A percentile compares a stretch with the other conserved stretches of the same genome.
These are phyloP conservation scores for Haplosporangium sp. DNA, from an alignment of 371 early-diverging fungal species.

Conservation along the genomic window DNA sequence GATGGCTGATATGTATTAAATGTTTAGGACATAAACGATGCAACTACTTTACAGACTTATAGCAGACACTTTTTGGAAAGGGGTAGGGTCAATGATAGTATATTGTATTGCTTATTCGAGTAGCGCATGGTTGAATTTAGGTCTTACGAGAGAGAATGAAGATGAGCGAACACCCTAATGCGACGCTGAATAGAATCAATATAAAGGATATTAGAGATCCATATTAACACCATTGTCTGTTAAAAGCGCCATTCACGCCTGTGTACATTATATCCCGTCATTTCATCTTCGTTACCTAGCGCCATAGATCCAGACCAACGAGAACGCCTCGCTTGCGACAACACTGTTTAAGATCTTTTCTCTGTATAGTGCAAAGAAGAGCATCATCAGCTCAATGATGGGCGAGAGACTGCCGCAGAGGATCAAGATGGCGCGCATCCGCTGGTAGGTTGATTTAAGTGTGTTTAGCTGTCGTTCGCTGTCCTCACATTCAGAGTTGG, in stretches of 20 bases:
- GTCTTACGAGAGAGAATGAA: conserved; percentile 46
- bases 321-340: conserved; percentile 43
- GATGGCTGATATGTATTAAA: no score
- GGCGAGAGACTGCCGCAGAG: conserved; percentile 51
- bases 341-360: conserved; percentile 31
- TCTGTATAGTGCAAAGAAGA: conserved; percentile 49
- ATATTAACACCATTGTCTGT: no score
- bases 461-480: conserved; percentile 53
- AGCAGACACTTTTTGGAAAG: no score
- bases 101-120: not conserved
- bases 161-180: conserved; percentile 27
- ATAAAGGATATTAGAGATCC: not conserved
- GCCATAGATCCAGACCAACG: conserved; percentile 52
- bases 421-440: conserved; percentile 50
- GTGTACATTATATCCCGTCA: no score
- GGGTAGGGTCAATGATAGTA: not conserved
- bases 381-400: conserved; percentile 51
- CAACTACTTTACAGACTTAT: no score
- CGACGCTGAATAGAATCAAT: conserved; percentile 18
- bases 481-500: conserved; percentile 46
- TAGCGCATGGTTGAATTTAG: not conserved
- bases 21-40: no score
- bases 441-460: conserved; percentile 50
- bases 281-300: conserved; percentile 25
- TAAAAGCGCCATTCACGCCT: no score